Evolutionary conservation across 2,329 filamentous ascomycete genomes (phyloP).

Genomic region (Periconia digitata): DNA sequence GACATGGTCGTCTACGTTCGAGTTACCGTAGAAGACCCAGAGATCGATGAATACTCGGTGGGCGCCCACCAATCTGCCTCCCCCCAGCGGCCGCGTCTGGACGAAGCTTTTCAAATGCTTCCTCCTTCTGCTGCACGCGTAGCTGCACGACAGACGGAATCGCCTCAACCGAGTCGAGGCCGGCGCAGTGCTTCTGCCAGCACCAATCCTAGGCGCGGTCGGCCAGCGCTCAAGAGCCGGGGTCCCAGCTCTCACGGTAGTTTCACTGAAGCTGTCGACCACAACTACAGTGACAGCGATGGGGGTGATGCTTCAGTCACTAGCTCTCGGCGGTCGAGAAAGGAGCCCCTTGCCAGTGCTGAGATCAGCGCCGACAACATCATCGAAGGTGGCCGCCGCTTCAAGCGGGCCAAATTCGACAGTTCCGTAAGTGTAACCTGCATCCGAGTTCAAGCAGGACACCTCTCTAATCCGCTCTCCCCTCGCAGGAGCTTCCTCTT

Average conservation of each 20-base stretch:
- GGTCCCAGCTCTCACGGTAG: constrained; percentile 61
- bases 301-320: constrained; percentile 73
- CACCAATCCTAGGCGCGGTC: constrained; percentile 61
- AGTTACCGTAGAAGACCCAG: constrained; percentile 65
- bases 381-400: constrained; percentile 86
- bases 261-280: constrained; percentile 66
- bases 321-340: constrained; percentile 72
- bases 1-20: constrained; percentile 87
- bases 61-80: constrained; percentile 52
- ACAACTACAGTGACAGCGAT: constrained; percentile 86
- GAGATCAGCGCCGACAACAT: constrained; percentile 99
- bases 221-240: constrained; percentile 68
- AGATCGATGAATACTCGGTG: constrained; percentile 50
- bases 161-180: constrained; percentile 68
- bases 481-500: constrained; percentile 80
- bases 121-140: constrained; percentile 63
- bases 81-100: constrained; percentile 60
- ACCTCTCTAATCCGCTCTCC: constrained; percentile 25
- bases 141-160: constrained; percentile 74
- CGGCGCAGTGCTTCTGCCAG: constrained; percentile 78
- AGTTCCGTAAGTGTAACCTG: constrained; percentile 77
- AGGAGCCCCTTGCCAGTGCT: constrained; percentile 85
- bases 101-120: constrained; percentile 66
- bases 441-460: constrained; percentile 11
- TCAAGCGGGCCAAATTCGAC: constrained; percentile 88